Evolutionary conservation across 768 basidiomycete genomes (phyloP), one percentile per base, ranked within the genome.

Genomic region (Chlorophyllum brunneum): DNA sequence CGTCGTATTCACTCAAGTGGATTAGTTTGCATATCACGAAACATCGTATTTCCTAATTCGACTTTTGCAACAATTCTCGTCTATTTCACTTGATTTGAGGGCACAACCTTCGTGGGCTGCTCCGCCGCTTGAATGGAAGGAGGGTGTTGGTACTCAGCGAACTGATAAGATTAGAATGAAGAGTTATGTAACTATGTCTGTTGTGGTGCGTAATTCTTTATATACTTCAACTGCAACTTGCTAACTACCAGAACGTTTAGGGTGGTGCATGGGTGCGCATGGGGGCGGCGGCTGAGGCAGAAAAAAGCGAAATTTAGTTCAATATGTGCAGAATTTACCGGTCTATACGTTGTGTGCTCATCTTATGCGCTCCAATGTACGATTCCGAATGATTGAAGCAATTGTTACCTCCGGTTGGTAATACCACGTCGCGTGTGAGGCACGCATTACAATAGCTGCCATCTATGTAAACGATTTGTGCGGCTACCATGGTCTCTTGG

Each of bases 21-120:
- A 8, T 10, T 53, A 84, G 77, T 85, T 85, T 58, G 84, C 85
- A 4, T 86, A 86, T 64, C 74, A 84, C 54, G 82, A 85, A 59
- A 66, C 74, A 2, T 84, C 83, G 1, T 86, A 81, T 65, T 75
- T 85, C 65, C 71, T 87, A 38, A 71, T 81, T 40, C 75, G 80
- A 8, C 67, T 87, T 6, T 63, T 86, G 5, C 85, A 87, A 60
- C 62, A 62, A 8, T 83, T 83, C 63, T 73, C 72, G 3, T 59
- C 61, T 1, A 64, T 86, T 34, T 58, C 64, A 2, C 69, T 82
- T 18, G 77, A 73, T 2, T 63, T 63, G 4, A 73, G 77, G 11
- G 74, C 73, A 0, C 79, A 79, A 44, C 70, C 75, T 4, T 63
- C 70, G 7, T 64, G 55, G 5, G 69, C 72, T 2, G 65, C 63